Evolutionary conservation across 805 yeast genomes (phyloP), one percentile per base, ranked within the genome.

Genomic region (Ogataea methylovora): DNA sequence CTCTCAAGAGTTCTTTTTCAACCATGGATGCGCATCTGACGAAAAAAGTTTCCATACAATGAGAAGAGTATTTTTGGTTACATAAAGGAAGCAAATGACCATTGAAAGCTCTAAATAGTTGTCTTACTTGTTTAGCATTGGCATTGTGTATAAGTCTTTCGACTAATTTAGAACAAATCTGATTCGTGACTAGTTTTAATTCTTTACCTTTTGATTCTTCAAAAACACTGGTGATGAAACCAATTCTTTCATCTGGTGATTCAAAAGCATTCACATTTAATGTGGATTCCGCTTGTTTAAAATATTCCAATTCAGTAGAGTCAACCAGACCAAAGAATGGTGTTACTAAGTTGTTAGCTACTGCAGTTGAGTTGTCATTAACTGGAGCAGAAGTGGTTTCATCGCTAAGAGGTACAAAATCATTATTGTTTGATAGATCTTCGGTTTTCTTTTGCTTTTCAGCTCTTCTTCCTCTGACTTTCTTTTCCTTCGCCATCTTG

Each of bases 201-300:
- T 90, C 97, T 48, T 88, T 87, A 2, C 95, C 96, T 31, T 71
- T 67, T 16, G 87, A 73, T 61, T 92, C 98, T 43, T 81, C 90
- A 44, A 88, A 68, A 2, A 90, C 84, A 46, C 92, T 79, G 3
- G 70, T 58, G 21, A 85, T 77, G 49, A 90, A 87, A 2, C 81
- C 79, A 7, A 55, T 57, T 45, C 79, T 72, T 43, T 88, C 97
- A 35, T 84, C 95, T 4, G 72, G 67, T 13, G 67, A 60, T 14
- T 73, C 84, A 51, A 90, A 85, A 0, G 92, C 81, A 58, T 87
- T 77, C 27, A 86, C 71, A 30, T 87, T 79, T 28, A 90, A 64
- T 0, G 92, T 83, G 4, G 87, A 73, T 57, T 90, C 97, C 0
- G 97, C 95, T 49, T 81, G 86, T 49, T 85, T 86, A 67, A 90